These are phyloP conservation scores for Chernovozyma sophiae-reginae DNA, from an alignment of 1,139 yeast genomes.

Conservation along the genomic window DNA sequence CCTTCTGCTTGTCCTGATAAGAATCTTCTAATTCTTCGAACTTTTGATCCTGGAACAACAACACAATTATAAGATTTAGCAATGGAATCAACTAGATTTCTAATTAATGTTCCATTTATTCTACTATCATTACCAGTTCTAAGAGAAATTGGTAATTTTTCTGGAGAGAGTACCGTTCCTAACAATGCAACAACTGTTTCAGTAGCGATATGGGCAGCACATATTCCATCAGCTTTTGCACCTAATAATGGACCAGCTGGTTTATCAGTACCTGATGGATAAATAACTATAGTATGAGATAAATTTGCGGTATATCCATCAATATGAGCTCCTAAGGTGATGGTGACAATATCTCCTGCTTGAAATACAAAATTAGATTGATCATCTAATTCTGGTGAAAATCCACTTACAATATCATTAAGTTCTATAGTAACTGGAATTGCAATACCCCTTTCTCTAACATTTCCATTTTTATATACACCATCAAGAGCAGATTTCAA, in stretches of 20 bases:
- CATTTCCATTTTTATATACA: slow-evolving; percentile 45
- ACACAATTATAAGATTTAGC: slow-evolving; percentile 78
- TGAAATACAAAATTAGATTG: slow-evolving; percentile 46
- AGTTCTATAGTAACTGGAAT: slow-evolving; percentile 87
- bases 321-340: slow-evolving; percentile 82
- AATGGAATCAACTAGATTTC: slow-evolving; percentile 73
- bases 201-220: slow-evolving; percentile 85
- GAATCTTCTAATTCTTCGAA: slow-evolving; percentile 87
- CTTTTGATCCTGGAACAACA: slow-evolving; percentile 88
- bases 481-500: slow-evolving; percentile 51
- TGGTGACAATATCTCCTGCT: slow-evolving; percentile 82
- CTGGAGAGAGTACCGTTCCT: slow-evolving; percentile 72
- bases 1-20: slow-evolving; percentile 95
- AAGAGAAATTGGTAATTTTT: slow-evolving; percentile 55
- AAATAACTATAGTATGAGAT: slow-evolving; percentile 82
- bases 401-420: slow-evolving; percentile 72
- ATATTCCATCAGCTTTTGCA: slow-evolving; percentile 78
- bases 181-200: slow-evolving; percentile 76
- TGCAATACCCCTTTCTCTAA: slow-evolving; percentile 82
- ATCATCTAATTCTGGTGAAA: slow-evolving; percentile 84
- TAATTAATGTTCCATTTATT: slow-evolving; percentile 66
- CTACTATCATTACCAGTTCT: slow-evolving; percentile 21
- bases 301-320: slow-evolving; percentile 91
- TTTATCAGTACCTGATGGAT: slow-evolving; percentile 53
- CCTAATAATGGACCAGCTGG: slow-evolving; percentile 83